Percentiles rank a stretch among this genome's conserved stretches.
Conservation (phyloP, 768 basidiomycete species). For the Plicaturopsis crispa region DNA sequence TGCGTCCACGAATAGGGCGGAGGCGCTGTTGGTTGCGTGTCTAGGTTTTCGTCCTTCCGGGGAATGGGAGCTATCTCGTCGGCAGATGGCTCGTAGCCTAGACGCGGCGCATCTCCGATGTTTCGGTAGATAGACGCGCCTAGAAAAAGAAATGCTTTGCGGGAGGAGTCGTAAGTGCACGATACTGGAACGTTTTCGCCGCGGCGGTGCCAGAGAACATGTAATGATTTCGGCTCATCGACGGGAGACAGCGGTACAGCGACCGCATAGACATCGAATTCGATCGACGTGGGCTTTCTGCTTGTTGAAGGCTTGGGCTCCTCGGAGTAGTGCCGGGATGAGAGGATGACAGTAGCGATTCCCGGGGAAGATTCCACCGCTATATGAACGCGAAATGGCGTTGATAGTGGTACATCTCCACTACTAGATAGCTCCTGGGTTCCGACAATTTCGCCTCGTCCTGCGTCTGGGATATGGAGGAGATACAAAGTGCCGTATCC, state of each 20-base stretch:
- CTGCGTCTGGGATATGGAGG: conserved; percentile 34
- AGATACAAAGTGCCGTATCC: conserved; percentile 64
- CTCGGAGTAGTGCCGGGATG: conserved; percentile 43
- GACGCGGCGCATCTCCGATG: conserved; percentile 21
- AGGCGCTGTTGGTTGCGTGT: conserved; percentile 41
- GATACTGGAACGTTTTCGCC: conserved; percentile 67
- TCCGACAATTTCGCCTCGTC: conserved; percentile 39
- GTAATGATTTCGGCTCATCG: conserved; percentile 29
- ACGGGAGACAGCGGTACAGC: conserved; percentile 24
- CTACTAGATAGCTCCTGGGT: conserved; percentile 38
- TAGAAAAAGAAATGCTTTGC: conserved; percentile 44
- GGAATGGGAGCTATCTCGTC: conserved; percentile 71
- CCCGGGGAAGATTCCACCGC: conserved; percentile 27
- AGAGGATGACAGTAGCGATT: conserved; percentile 41
- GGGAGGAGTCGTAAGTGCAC: conserved; percentile 36
- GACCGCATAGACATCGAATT: conserved; percentile 65
- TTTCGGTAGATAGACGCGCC: conserved; percentile 50
- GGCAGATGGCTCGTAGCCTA: conserved; percentile 46
- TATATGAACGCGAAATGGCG: conserved; percentile 38
- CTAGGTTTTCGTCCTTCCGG: conserved; percentile 48
- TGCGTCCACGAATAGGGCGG: conserved; percentile 94
- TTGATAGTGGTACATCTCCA: conserved; percentile 28
- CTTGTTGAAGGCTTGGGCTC: conserved; percentile 13
- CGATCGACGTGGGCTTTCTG: conserved; percentile 21
- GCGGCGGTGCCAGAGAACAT: conserved; percentile 62